Evolutionary conservation across 2,329 filamentous ascomycete genomes (phyloP), one percentile per base, ranked within the genome.

Genomic region (Calonectria hawksworthii): DNA sequence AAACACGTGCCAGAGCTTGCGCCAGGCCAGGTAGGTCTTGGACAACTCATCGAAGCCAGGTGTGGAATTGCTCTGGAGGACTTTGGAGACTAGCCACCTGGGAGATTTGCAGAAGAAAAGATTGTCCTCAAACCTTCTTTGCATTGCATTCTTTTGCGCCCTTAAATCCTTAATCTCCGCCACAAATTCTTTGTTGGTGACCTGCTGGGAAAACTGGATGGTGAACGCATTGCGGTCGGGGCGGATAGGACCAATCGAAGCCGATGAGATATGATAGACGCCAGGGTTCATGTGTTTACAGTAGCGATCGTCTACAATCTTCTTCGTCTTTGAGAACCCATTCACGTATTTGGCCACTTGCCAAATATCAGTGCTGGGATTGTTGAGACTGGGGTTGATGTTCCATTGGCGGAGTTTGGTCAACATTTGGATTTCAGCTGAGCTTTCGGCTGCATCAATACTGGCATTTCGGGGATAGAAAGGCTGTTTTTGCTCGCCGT

Each of bases 11-110:
- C 77, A 79, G 36, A 75, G 34, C 51, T 69, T 73, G 26, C 77
- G 72, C 74, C 74, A 79, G 16, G 76, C 70, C 4, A 79, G 38
- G 38, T 77, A 79, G 18, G 26, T 47, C 50, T 72, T 71, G n/a
- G 59, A 68, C 13, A 79, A 32, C 38, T 72, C 73, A 28, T 77
- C 76, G 26, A 68, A 75, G 21, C 67, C 76, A 7, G 47, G 2
- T 47, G 11, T 16, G n/a, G 69, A 51, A 14, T 26, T 5, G 30
- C 34, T 44, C 50, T 44, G 47, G 59, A 77, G 66, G 52, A 64
- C 26, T 26, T 30, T 41, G 21, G 61, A 36, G 34, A 50, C 38
- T 1, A 77, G 2, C 30, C 23, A 47, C 2, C 18, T 16, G 11
- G 54, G 54, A 5, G 61, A 44, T 7, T 28, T 34, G 13, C 23